Evolutionary conservation across 2,329 filamentous ascomycete genomes (phyloP).

Genomic region (Pseudogymnoascus sp.): DNA sequence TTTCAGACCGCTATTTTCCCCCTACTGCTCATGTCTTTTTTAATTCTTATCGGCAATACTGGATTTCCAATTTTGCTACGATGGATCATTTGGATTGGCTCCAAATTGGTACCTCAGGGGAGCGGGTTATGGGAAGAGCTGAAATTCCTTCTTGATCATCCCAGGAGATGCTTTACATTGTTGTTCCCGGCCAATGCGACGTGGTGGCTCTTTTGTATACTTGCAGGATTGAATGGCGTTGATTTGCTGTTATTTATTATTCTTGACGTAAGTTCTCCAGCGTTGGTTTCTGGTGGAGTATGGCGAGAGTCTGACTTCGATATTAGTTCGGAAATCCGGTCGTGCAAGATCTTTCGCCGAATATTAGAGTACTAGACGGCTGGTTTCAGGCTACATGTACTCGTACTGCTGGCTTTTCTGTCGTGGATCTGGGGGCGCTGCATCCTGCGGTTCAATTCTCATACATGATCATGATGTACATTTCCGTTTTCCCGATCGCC

Average conservation of each 20-base stretch:
- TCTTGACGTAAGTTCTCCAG: slow-evolving; percentile 62
- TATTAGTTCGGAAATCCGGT: no score
- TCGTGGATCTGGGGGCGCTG: slow-evolving; percentile 66
- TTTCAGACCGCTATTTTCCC: slow-evolving; percentile 72
- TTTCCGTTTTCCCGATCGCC: slow-evolving; percentile 91
- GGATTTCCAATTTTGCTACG: slow-evolving; percentile 92
- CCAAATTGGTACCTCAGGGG: slow-evolving; percentile 55
- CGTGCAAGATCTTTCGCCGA: no score
- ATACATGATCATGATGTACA: slow-evolving; percentile 99
- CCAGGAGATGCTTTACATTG: slow-evolving; percentile 89
- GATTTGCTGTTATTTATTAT: slow-evolving; percentile 90
- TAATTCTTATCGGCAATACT: slow-evolving; percentile 92
- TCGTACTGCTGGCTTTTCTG: slow-evolving; percentile 81
- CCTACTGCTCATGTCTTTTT: slow-evolving; percentile 69
- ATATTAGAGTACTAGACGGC: not conserved
- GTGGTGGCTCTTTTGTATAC: slow-evolving; percentile 90
- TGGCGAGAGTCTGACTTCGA: no score
- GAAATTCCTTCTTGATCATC: slow-evolving; percentile 85
- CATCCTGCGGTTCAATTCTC: slow-evolving; percentile 90
- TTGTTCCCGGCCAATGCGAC: slow-evolving; percentile 84
- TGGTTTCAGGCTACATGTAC: slow-evolving; percentile 77
- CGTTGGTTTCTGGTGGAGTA: no score
- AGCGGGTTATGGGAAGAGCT: slow-evolving; percentile 83
- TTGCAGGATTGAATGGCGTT: slow-evolving; percentile 72
- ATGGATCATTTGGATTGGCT: slow-evolving; percentile 79